phyloP scores from a whole-genome alignment of 129 eudicot species.

The Centella asiatica region DNA sequence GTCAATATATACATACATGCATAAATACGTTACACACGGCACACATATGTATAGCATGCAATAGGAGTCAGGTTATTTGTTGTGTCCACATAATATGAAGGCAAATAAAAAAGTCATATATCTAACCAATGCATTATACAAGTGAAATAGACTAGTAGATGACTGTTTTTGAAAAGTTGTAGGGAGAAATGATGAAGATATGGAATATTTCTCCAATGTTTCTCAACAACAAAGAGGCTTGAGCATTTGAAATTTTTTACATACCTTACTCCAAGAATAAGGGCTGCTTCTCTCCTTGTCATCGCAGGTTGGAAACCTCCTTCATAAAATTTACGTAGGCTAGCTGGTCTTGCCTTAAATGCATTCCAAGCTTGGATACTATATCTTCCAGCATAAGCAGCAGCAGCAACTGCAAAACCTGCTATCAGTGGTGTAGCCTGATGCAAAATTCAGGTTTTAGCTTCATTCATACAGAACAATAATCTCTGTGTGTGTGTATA shows the following conservation, averaged over 20 bases:
- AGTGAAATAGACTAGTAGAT: no score
- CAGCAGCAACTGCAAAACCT: constrained; percentile 73
- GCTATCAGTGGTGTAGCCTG: constrained; percentile 58
- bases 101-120: no score
- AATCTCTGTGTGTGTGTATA: no score
- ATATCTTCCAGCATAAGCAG: constrained; percentile 64
- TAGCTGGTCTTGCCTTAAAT: constrained; percentile 76
- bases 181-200: background rate
- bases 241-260: background rate
- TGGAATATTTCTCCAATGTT: background rate
- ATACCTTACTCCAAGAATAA: constrained; percentile 87
- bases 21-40: no score
- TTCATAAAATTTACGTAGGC: constrained; percentile 66
- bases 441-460: constrained; percentile 14
- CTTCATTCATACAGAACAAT: background rate
- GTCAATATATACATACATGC: no score
- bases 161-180: no score
- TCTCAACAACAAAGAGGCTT: background rate
- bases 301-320: constrained; percentile 84
- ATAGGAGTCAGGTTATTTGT: no score
- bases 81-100: no score
- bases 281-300: constrained; percentile 95
- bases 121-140: no score
- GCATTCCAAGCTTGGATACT: constrained; percentile 81
- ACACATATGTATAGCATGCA: no score